These are phyloP conservation scores for Haplosporangium sp. DNA, from an alignment of 371 early-diverging fungal species.

Conservation along the genomic window DNA sequence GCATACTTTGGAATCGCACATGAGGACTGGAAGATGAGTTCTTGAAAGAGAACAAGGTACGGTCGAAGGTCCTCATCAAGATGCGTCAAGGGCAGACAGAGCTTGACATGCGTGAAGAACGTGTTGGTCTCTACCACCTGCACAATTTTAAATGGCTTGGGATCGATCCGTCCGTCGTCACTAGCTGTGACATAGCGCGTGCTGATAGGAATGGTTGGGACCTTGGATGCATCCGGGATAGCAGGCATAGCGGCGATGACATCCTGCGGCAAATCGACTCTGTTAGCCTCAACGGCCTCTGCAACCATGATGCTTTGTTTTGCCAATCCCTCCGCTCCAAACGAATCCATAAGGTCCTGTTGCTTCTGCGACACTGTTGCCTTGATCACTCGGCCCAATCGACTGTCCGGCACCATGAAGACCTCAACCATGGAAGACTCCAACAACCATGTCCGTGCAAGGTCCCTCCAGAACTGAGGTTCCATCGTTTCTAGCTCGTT, in stretches of 20 bases:
- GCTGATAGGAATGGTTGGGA: slow-evolving; percentile 52
- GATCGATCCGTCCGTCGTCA: slow-evolving; percentile 1
- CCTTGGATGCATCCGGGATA: slow-evolving; percentile 61
- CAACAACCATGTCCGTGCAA: slow-evolving; percentile 69
- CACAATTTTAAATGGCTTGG: slow-evolving; percentile 59
- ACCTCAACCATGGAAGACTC: slow-evolving; percentile 68
- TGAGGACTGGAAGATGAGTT: slow-evolving; percentile 55
- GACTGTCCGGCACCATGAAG: slow-evolving; percentile 65
- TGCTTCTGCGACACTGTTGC: slow-evolving; percentile 52
- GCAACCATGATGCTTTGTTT: slow-evolving; percentile 57
- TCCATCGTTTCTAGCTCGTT: slow-evolving; percentile 62
- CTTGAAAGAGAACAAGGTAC: slow-evolving; percentile 70
- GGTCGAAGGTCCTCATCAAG: slow-evolving; percentile 66
- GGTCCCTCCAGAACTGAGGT: slow-evolving; percentile 67
- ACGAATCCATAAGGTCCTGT: slow-evolving; percentile 50
- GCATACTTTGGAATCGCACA: slow-evolving; percentile 42
- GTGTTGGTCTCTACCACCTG: slow-evolving; percentile 73
- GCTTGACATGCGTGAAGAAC: slow-evolving; percentile 62
- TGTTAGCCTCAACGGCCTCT: slow-evolving; percentile 68
- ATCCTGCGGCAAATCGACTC: slow-evolving; percentile 63
- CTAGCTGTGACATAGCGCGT: slow-evolving; percentile 34
- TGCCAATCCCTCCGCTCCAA: slow-evolving; percentile 64
- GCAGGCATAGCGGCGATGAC: slow-evolving; percentile 65
- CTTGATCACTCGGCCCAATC: slow-evolving; percentile 63
- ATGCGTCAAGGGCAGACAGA: slow-evolving; percentile 63